These are phyloP conservation scores for Croton setiger DNA, from an alignment of 441 rosid genomes.

Conservation along the genomic window DNA sequence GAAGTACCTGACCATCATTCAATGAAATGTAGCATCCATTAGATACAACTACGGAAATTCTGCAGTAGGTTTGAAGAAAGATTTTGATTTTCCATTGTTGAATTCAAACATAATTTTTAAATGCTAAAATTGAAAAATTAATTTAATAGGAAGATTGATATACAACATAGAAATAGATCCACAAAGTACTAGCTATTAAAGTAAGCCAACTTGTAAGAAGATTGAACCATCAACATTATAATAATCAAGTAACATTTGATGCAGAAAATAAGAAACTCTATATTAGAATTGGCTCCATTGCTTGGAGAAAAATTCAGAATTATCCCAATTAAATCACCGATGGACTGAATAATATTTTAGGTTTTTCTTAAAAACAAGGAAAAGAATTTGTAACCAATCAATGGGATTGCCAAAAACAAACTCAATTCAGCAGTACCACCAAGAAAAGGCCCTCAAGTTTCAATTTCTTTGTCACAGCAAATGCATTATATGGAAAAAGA, in stretches of 20 bases:
- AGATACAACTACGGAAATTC: not conserved
- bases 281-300: not conserved
- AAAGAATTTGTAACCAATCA: not conserved
- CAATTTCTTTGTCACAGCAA: not conserved
- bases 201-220: not conserved
- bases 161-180: not conserved
- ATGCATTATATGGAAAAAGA: not conserved
- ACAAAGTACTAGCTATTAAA: not conserved
- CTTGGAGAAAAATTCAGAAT: not conserved
- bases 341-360: not conserved
- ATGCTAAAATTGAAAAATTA: constrained; percentile 5
- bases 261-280: not conserved
- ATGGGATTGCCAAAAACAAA: not conserved
- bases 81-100: not conserved
- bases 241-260: not conserved
- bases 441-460: not conserved
- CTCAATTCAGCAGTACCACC: not conserved
- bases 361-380: not conserved
- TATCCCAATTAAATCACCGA: not conserved
- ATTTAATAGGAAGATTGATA: not conserved
- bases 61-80: not conserved
- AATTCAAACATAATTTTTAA: not conserved
- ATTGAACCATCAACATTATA: not conserved
- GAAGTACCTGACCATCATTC: constrained; percentile 52
- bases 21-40: constrained; percentile 10